Evolutionary conservation across 2,329 filamentous ascomycete species (phyloP), one percentile per base, ranked within the genome.

Genomic region (Microthyrium microscopicum): DNA sequence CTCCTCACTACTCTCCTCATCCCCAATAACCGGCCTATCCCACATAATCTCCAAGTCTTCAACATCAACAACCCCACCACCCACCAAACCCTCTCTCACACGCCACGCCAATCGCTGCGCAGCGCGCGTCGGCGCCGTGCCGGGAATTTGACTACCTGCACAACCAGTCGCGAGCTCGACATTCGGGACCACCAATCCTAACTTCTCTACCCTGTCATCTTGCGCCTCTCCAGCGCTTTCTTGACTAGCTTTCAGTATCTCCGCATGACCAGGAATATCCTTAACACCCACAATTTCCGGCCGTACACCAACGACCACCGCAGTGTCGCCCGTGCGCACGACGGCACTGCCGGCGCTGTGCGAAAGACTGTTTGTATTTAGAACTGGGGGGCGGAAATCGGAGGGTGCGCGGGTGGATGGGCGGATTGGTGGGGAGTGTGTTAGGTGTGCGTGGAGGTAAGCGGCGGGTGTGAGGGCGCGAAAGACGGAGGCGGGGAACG

Each of bases 331-430:
- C 33, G 80, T 64, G 22, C 89, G 73, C 31, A 95, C 79, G 1
- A 95, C 77, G 1, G 87, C 78, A 46, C 82, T 91, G 33, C 89
- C 89, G 50, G 92, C 77, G 36, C 83, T 78, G 53, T 98, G 84
- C 1, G 83, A 81, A 31, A 98, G 63, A 16, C 82, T 89, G 18
- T 80, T 79, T 0, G 73, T 73, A 55, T 94, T 89, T 45, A 89
- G 65, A 21, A 74, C 73, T n/a, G 79, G 73, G 16, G 64, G 54
- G 28, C 89, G 76, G 38, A 75, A 71, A 46, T 85, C 68, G 20
- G 68, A 60, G 5, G 80, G 70, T 49, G 84, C 81, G 47, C 89
- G 79, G 28, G 70, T 62, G 2, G 36, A 29, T 78, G 66, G 33
- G 67, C 58, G 36, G 49, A 61, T 56, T 34, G 57, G 52, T 26